These are phyloP conservation scores for Trichophyton rubrum DNA, from an alignment of 2,329 filamentous ascomycete genomes.

Conservation along the genomic window DNA sequence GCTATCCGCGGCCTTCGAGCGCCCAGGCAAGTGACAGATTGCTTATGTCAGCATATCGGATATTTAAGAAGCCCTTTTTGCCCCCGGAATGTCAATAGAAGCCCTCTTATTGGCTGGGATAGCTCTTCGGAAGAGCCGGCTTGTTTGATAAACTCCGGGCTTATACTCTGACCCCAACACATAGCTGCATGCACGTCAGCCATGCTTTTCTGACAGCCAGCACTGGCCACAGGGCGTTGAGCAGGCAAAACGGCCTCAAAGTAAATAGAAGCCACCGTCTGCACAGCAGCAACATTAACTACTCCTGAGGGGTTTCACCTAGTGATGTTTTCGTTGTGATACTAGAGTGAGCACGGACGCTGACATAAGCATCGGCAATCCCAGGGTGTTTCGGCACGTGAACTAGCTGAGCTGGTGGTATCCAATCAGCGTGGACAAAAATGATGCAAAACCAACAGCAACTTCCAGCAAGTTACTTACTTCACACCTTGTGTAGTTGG, in stretches of 20 bases:
- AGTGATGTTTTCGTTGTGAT: background rate
- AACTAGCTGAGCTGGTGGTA: background rate
- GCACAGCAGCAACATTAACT: too few relatives aligned
- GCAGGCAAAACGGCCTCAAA: too few relatives aligned
- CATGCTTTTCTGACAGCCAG: too few relatives aligned
- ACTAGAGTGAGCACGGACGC: background rate
- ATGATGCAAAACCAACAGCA: background rate
- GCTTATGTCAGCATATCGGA: background rate
- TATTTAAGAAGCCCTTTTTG: background rate
- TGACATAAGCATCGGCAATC: background rate
- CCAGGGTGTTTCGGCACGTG: background rate
- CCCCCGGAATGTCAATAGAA: background rate
- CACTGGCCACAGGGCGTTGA: too few relatives aligned
- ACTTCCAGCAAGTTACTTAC: too few relatives aligned
- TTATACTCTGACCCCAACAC: too few relatives aligned
- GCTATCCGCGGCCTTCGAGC: background rate
- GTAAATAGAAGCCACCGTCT: too few relatives aligned
- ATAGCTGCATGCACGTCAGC: too few relatives aligned
- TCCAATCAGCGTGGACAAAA: too few relatives aligned
- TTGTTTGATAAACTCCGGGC: background rate
- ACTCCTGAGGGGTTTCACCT: background rate
- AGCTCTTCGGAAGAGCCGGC: background rate
- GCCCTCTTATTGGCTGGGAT: background rate
- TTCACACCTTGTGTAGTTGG: too few relatives aligned
- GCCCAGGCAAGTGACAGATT: background rate